Conservation (phyloP, 2,329 filamentous ascomycete genomes). For the Verticillium nubilum region DNA sequence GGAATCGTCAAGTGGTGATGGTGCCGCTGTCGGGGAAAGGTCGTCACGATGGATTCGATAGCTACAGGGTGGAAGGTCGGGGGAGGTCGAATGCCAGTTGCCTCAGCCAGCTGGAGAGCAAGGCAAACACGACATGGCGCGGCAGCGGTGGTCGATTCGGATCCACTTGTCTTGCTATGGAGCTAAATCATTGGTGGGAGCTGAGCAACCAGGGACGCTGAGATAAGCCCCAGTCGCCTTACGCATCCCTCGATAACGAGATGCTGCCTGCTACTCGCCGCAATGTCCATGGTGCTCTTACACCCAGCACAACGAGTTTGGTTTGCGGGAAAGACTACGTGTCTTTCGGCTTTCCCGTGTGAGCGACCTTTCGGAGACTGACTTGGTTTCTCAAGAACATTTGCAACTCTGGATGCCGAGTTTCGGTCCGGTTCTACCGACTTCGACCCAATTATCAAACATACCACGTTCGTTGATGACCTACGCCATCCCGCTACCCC, state of each 20-base stretch:
- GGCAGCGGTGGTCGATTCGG: slow-evolving; percentile 17
- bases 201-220: slow-evolving; percentile 3
- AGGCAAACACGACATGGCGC: slow-evolving; percentile 39
- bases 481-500: background rate
- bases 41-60: slow-evolving; percentile 19
- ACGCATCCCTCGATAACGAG: background rate
- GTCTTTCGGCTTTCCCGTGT: background rate
- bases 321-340: background rate
- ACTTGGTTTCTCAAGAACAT: background rate
- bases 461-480: background rate
- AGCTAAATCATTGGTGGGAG: slow-evolving; percentile 14
- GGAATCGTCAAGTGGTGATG: slow-evolving; percentile 6
- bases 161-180: background rate
- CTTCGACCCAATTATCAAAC: background rate
- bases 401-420: background rate
- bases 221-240: background rate
- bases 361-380: background rate
- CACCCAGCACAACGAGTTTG: background rate
- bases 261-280: background rate
- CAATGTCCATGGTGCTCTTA: background rate
- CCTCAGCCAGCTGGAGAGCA: slow-evolving; percentile 17
- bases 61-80: slow-evolving; percentile 17
- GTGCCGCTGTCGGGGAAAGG: slow-evolving; percentile 11
- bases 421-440: background rate
- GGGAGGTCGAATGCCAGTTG: slow-evolving; percentile 5